phyloP scores from a whole-genome alignment of 2,329 filamentous ascomycete genomes.

The Fusarium illudens region DNA sequence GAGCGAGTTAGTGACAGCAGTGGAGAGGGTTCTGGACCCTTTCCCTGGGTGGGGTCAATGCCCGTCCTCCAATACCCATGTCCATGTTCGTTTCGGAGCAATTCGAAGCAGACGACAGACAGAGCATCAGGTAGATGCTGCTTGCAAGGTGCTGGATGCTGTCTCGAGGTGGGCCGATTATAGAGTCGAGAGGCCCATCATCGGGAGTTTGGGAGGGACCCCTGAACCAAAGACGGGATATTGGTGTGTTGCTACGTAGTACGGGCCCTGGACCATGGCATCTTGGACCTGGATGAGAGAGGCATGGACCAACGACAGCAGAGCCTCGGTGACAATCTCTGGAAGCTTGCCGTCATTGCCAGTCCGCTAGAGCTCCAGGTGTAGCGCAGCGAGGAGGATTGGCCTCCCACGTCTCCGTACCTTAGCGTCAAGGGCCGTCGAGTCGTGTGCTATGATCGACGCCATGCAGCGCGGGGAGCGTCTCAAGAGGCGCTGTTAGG shows the following conservation, averaged over 20 bases:
- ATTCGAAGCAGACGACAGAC: conserved; percentile 4
- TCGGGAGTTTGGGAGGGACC: conserved; percentile 14
- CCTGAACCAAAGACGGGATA: conserved; percentile 3
- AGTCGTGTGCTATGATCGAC: conserved; percentile 23
- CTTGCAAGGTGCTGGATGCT: background rate
- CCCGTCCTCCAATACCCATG: background rate
- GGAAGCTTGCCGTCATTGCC: conserved; percentile 24
- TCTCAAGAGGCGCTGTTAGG: background rate
- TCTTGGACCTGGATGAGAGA: background rate
- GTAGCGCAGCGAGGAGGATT: conserved; percentile 5
- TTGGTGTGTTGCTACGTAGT: background rate
- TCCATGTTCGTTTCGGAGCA: conserved; percentile 2
- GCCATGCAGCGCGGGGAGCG: conserved; percentile 31
- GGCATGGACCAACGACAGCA: background rate
- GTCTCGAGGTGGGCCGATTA: conserved; percentile 13
- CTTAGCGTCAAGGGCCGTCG: conserved; percentile 10
- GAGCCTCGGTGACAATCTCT: background rate
- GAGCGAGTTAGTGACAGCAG: background rate
- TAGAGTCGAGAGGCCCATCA: conserved; percentile 14
- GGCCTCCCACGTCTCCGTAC: background rate
- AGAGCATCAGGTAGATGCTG: conserved; percentile 1
- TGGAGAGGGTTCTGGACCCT: conserved; percentile 29
- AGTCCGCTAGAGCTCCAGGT: background rate
- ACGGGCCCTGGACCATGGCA: background rate
- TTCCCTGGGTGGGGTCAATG: conserved; percentile 24